A percentile compares a stretch with the other conserved stretches of the same genome.
These are phyloP conservation scores for Sequoia sempervirens DNA, from an alignment of 75 land plant species.

Conservation along the genomic window DNA sequence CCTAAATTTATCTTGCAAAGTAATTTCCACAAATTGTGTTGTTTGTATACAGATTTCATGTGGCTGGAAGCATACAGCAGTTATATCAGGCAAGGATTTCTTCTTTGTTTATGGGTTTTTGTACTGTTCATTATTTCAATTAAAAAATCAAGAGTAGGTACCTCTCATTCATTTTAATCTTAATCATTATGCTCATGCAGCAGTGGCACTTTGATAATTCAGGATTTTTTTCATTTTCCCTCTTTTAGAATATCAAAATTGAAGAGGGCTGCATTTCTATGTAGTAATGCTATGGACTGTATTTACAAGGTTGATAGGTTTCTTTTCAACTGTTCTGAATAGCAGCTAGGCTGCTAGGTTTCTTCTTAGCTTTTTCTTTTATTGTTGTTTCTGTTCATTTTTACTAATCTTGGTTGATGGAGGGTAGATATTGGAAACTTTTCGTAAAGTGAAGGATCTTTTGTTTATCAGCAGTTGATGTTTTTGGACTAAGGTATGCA, in stretches of 20 bases:
- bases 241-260: background rate
- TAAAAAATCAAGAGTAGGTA: background rate
- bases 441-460: background rate
- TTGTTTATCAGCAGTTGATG: background rate
- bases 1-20: background rate
- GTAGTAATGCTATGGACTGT: background rate
- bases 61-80: constrained; percentile 98
- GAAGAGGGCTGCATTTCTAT: background rate
- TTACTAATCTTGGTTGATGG: background rate
- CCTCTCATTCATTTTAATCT: background rate
- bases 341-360: background rate
- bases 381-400: background rate
- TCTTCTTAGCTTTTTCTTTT: background rate
- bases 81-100: constrained; percentile 51
- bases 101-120: background rate
- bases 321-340: background rate
- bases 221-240: background rate
- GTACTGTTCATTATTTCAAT: background rate
- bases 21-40: background rate
- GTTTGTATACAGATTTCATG: constrained; percentile 70
- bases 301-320: background rate
- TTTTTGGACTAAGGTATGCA: background rate
- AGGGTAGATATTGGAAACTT: background rate
- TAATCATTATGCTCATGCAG: background rate
- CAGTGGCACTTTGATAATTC: background rate